Base-by-base conservation (phyloP, 768 basidiomycete genomes). In the Sarcomyxa edulis region DNA sequence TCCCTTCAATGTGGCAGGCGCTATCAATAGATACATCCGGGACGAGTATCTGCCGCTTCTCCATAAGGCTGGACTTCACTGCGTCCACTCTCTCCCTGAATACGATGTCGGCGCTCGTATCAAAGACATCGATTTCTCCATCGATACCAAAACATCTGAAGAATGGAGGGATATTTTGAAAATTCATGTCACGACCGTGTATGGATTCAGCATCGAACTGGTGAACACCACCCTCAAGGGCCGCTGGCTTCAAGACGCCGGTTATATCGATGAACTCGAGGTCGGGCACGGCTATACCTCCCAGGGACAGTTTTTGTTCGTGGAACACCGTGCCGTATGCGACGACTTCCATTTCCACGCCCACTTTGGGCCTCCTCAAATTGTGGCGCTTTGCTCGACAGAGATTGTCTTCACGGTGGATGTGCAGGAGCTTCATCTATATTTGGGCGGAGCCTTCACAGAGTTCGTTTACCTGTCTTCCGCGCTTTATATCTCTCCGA, bases 1-100 rank as follows among this genome's bases (percentile, higher is more conserved):
- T 21, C 19, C 24, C 11, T 16, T 7, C 18, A 14, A 39, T 37
- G 37, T n/a, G n/a, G n/a, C n/a, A n/a, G n/a, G n/a, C n/a, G n/a
- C 29, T 30, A 23, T 38, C 28, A 31, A 51, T 7, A 42, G 42
- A 18, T 50, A 31, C 21, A 49, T 52, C 43, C 23, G 48, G 26
- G 42, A 29, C 9, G 39, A 50, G 14, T 54, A 52, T 23, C 46
- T 54, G 21, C 27, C 25, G 7, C 49, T 48, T 42, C 42, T 54
- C 6, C 50, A 35, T 6, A 31, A 27, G 22, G 51, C 47, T n/a
- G 50, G 53, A 19, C 44, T 48, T 23, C 53, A 54, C 35, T 52
- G 52, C 21, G 41, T 50, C 31, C 47, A 50, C 39, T 42, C 49
- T 11, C 47, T 52, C 23, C 53, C 53, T 11, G 48, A 54, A 37